These are phyloP conservation scores for Parmelia sp. DNA, from an alignment of 495 filamentous ascomycete species.

Conservation along the genomic window DNA sequence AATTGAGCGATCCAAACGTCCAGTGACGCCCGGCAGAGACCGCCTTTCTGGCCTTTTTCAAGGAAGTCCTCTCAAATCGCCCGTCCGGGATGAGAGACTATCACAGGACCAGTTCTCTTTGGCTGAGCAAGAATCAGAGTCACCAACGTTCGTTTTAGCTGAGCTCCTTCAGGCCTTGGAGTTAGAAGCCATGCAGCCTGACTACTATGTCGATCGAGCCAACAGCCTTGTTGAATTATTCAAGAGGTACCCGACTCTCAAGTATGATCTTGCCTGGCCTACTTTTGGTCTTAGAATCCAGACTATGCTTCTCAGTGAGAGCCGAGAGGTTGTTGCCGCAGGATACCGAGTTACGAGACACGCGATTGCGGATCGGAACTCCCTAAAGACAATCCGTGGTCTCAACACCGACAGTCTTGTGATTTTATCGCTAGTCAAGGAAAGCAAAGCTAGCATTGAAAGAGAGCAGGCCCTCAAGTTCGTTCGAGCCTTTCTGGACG, in stretches of 20 bases:
- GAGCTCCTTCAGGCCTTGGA: slow-evolving; percentile 86
- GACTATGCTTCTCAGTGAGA: slow-evolving; percentile 89
- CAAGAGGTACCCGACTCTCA: slow-evolving; percentile 84
- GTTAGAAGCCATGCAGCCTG: slow-evolving; percentile 74
- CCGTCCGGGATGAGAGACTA: slow-evolving; percentile 51
- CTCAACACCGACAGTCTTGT: slow-evolving; percentile 90
- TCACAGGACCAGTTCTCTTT: slow-evolving; percentile 33
- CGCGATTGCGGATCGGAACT: slow-evolving; percentile 85
- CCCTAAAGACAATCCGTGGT: slow-evolving; percentile 76
- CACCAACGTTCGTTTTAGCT: slow-evolving; percentile 80
- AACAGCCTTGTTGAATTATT: slow-evolving; percentile 90
- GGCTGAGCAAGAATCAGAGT: slow-evolving; percentile 66
- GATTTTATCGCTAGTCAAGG: slow-evolving; percentile 85
- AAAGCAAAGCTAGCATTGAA: slow-evolving; percentile 91
- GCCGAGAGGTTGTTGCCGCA: slow-evolving; percentile 89
- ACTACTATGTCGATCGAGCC: slow-evolving; percentile 89
- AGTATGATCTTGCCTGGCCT: slow-evolving; percentile 93
- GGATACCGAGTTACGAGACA: slow-evolving; percentile 91
- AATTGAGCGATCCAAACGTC: slow-evolving; percentile 54
- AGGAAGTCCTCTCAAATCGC: slow-evolving; percentile 58
- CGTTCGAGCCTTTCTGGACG: slow-evolving; percentile 88
- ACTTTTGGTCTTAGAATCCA: slow-evolving; percentile 90
- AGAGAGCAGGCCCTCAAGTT: slow-evolving; percentile 96
- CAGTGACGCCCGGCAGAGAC: slow-evolving; percentile 60
- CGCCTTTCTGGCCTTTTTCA: slow-evolving; percentile 66